Base-by-base conservation (phyloP, 1,284 basidiomycete species). In the Lentinula novae-zelandiae region DNA sequence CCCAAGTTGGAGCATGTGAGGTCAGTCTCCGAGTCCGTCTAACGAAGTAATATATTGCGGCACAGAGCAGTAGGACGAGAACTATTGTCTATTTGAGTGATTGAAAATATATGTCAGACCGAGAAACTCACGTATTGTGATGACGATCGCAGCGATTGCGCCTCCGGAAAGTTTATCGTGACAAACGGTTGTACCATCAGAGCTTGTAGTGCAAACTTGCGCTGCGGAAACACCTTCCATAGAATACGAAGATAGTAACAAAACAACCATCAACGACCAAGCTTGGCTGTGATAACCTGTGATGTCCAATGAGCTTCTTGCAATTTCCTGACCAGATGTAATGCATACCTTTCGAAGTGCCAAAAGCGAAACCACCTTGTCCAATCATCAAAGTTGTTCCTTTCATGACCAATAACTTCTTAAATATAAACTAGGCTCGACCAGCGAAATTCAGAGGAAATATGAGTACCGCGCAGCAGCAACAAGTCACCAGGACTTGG, bases 401-500 rank as follows among this genome's bases (percentile, higher is more conserved):
- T 38, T 57, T 49, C 44, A 49, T 58, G 46, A 42, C 46, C 44
- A 44, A 42, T 33, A 39, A 12, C 15, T 54, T 50, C 48, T 51
- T 13, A 17, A 22, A 48, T 57, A 20, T 57, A 20, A 48, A 49
- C 38, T 49, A 48, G 49, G 31, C 38, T 58, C 57, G 57, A 58
- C 57, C 57, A 58, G 57, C 57, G 57, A 58, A 58, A 33, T 52
- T 20, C 33, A 56, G 31, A 56, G 20, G 39, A 34, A 20, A 33
- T 17, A 42, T 12, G 17, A 20, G 22, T 52, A 58, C 57, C 57
- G 57, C 57, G 33, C 57, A 58, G 57, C 57, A 56, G 54, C 40
- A 57, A 33, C 44, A 58, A 52, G 57, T 58, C 57, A 53, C 57
- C 57, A 53, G 57, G 57, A 58, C 57, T 31, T 52, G 57, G 20